A percentile compares a stretch with the other conserved stretches of the same genome.
These are phyloP conservation scores for Apophysomyces sp. DNA, from an alignment of 371 early-diverging fungal genomes.

Conservation along the genomic window DNA sequence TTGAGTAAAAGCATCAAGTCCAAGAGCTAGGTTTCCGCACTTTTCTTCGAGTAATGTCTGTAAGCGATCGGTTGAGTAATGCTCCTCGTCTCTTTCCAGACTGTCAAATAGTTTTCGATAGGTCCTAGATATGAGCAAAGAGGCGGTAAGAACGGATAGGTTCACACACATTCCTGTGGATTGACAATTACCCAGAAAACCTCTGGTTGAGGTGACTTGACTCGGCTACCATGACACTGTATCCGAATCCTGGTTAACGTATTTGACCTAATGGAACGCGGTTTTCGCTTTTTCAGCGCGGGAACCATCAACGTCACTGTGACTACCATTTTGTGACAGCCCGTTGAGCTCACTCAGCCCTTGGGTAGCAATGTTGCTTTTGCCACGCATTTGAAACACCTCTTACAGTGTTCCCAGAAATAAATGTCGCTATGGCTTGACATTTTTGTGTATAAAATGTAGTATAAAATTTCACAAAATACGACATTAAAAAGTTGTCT, in stretches of 20 bases:
- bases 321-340: no score
- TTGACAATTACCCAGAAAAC: conserved; percentile 1
- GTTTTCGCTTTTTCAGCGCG: no score
- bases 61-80: conserved; percentile 43
- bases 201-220: background rate
- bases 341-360: no score
- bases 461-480: no score
- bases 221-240: background rate
- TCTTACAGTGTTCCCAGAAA: no score
- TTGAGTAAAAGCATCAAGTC: conserved; percentile 31
- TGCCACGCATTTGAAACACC: no score
- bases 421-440: no score
- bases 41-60: conserved; percentile 46
- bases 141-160: background rate
- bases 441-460: no score
- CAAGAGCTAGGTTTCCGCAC: conserved; percentile 25
- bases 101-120: conserved; percentile 45
- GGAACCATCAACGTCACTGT: no score
- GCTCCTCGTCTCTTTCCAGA: conserved; percentile 42
- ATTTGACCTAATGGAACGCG: no score
- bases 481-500: no score
- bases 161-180: background rate
- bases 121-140: conserved; percentile 24
- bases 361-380: no score
- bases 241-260: background rate